Evolutionary conservation across 495 filamentous ascomycete genomes (phyloP), one percentile per base, ranked within the genome.

Genomic region (Astrothelium macrocarpum): DNA sequence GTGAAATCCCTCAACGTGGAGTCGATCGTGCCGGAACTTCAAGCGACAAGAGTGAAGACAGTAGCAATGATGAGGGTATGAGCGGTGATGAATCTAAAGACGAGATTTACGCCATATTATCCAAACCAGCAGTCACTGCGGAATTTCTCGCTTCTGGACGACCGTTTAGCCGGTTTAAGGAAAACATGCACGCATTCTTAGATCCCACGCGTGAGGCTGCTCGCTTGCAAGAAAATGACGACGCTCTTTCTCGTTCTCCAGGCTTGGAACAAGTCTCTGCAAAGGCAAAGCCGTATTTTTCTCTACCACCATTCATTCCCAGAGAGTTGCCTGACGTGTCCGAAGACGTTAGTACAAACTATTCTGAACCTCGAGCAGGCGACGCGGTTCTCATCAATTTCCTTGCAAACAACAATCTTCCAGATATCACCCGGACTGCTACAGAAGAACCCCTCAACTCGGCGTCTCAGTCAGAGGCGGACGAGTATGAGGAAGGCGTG

Each of bases 341-440:
- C 45, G 64, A 68, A 61, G 66, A 66, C 64, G 68, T 71, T 66
- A 72, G 68, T 71, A 62, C 65, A 53, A 59, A 53, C 62, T 68
- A 63, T 65, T 60, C 63, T 14, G 59, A 65, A 62, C 65, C 29
- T 63, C 72, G 34, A 70, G 64, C 43, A 65, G 71, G 71, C 7
- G 71, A 74, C 62, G 62, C 61, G 9, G 72, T 74, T 16, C 67
- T 74, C 25, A 53, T 72, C 28, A 64, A 63, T 59, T 61, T 62
- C 31, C 65, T 72, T 64, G 69, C 23, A 29, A 56, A 65, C 53
- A 69, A 71, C 23, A 69, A 72, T 61, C 69, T 60, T 29, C 71
- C 69, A 16, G 72, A 74, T 43, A 71, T 74, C 43, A 66, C 72
- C 58, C 59, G 59, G 53, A 46, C 61, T 59, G 71, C 64, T 42